Conservation (phyloP, 2,329 filamentous ascomycete species). For the Talaromyces sp. region DNA sequence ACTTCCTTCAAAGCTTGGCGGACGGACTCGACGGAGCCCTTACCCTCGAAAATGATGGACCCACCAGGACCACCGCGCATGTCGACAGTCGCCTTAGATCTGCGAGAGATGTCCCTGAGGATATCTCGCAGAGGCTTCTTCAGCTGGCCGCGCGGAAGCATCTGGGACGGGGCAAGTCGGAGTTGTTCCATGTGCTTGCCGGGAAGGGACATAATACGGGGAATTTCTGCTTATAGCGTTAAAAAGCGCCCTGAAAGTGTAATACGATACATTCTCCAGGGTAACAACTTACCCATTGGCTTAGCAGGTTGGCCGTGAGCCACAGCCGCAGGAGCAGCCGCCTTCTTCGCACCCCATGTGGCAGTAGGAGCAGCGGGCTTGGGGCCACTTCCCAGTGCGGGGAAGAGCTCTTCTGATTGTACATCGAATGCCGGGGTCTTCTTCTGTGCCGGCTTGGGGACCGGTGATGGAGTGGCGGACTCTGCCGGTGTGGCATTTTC, state of each 20-base stretch:
- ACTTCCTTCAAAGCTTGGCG: slow-evolving; percentile 88
- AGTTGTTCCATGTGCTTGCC: slow-evolving; percentile 80
- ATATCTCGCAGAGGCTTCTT: slow-evolving; percentile 85
- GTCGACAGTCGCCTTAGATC: slow-evolving; percentile 82
- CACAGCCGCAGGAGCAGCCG: slow-evolving; percentile 40
- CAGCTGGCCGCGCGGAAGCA: slow-evolving; percentile 74
- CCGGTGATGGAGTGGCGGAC: slow-evolving; percentile 41
- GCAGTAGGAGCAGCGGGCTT: slow-evolving; percentile 67
- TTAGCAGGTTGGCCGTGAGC: slow-evolving; percentile 50
- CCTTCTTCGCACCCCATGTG: slow-evolving; percentile 73
- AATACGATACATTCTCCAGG: slow-evolving; percentile 27
- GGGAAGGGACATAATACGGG: slow-evolving; percentile 71
- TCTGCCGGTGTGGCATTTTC: slow-evolving; percentile 29
- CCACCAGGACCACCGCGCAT: slow-evolving; percentile 74
- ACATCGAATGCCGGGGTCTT: slow-evolving; percentile 68
- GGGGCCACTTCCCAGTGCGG: slow-evolving; percentile 74
- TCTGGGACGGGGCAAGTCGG: slow-evolving; percentile 71
- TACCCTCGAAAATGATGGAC: slow-evolving; percentile 78
- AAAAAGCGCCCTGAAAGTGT: slow-evolving; percentile 16
- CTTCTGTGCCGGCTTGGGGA: slow-evolving; percentile 43
- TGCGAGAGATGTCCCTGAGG: slow-evolving; percentile 88
- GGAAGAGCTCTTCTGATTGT: slow-evolving; percentile 88
- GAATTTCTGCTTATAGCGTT: slow-evolving; percentile 35
- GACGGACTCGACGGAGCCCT: slow-evolving; percentile 79
- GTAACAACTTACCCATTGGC: slow-evolving; percentile 62